Evolutionary conservation across 2,329 filamentous ascomycete species (phyloP).

Genomic region (Fusarium newnesense): DNA sequence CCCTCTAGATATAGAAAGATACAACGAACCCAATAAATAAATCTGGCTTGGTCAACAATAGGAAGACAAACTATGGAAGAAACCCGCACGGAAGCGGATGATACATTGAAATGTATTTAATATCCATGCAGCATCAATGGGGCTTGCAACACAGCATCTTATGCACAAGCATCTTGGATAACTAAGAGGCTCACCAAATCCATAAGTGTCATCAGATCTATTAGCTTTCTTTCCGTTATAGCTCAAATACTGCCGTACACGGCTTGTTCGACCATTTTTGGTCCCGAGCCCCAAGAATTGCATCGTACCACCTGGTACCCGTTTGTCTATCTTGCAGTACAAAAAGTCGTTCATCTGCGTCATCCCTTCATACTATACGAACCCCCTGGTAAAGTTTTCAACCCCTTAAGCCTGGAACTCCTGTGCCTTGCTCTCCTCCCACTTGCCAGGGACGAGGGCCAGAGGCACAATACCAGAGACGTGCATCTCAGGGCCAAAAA

Average conservation of each 20-base stretch:
- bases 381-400: constrained; percentile 13
- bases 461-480: constrained; percentile 96
- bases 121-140: neutral
- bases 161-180: neutral
- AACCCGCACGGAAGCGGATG: neutral
- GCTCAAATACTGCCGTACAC: constrained; percentile 46
- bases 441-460: constrained; percentile 76
- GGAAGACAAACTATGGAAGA: neutral
- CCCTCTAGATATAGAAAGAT: neutral
- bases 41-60: neutral
- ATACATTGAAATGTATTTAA: neutral
- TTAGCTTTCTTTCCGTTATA: constrained; percentile 46
- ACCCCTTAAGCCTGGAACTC: constrained; percentile 67
- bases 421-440: constrained; percentile 68
- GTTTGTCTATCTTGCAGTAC: constrained; percentile 50
- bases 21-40: neutral
- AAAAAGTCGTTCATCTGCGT: constrained; percentile 39
- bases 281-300: constrained; percentile 39
- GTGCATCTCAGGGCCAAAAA: constrained; percentile 86
- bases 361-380: constrained; percentile 32
- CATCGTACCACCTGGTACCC: constrained; percentile 42
- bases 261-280: constrained; percentile 37
- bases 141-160: neutral
- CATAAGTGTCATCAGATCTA: constrained; percentile 44
- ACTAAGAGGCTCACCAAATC: constrained; percentile 4